These are phyloP conservation scores for Entelexis sorbosivorans DNA, from an alignment of 1,139 yeast species.

Conservation along the genomic window DNA sequence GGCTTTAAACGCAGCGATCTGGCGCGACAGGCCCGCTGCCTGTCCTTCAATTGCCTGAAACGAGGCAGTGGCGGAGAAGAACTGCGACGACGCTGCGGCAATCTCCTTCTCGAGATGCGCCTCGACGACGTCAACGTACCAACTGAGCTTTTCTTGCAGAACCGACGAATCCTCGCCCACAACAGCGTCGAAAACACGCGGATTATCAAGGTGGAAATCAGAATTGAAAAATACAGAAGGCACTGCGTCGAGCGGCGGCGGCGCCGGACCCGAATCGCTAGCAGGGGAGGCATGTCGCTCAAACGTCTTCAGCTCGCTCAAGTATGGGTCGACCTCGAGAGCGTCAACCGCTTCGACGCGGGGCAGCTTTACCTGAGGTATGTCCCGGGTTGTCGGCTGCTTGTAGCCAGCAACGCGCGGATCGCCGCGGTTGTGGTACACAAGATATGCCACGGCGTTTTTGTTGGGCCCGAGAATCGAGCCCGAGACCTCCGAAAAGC, in stretches of 20 bases:
- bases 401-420: slow-evolving; percentile 35
- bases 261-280: slow-evolving; percentile 25
- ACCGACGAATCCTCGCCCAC: slow-evolving; percentile 34
- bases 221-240: slow-evolving; percentile 56
- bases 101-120: slow-evolving; percentile 70
- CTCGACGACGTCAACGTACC: slow-evolving; percentile 78
- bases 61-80: slow-evolving; percentile 74
- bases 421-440: slow-evolving; percentile 23
- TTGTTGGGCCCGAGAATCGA: slow-evolving; percentile 25
- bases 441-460: slow-evolving; percentile 50
- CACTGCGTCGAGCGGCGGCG: slow-evolving; percentile 33
- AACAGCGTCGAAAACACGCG: slow-evolving; percentile 67
- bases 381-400: slow-evolving; percentile 70
- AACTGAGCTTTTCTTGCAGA: slow-evolving; percentile 71
- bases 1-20: slow-evolving; percentile 38
- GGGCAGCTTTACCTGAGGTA: slow-evolving; percentile 69
- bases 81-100: slow-evolving; percentile 70
- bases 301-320: slow-evolving; percentile 24
- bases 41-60: slow-evolving; percentile 51
- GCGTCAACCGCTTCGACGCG: slow-evolving; percentile 44
- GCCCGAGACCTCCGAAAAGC: slow-evolving; percentile 1
- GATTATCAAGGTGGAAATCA: slow-evolving; percentile 76
- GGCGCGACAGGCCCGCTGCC: slow-evolving; percentile 43
- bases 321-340: slow-evolving; percentile 40
- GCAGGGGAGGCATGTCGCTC: slow-evolving; percentile 22